These are phyloP conservation scores for Pilaira anomala DNA, from an alignment of 192 early-diverging fungal species.

Conservation along the genomic window DNA sequence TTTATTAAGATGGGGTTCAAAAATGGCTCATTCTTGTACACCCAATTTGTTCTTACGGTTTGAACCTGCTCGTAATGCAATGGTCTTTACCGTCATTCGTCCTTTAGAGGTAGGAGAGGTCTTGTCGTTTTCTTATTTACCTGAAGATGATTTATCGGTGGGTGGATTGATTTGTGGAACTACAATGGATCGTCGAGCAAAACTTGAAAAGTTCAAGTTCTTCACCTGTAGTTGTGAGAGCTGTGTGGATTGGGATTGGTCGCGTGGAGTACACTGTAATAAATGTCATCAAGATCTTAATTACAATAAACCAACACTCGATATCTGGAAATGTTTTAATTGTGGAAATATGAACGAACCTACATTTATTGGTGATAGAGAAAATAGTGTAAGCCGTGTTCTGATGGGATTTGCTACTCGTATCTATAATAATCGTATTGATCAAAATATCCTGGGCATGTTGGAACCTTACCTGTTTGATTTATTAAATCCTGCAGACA, in stretches of 20 bases:
- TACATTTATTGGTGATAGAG: conserved; percentile 26
- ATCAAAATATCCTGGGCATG: conserved; percentile 27
- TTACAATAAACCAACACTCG: no score
- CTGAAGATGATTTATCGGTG: conserved; percentile 31
- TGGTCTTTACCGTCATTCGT: conserved; percentile 26
- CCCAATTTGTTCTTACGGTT: conserved; percentile 35
- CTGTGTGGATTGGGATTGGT: conserved; percentile 27
- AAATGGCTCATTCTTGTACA: conserved; percentile 38
- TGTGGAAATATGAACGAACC: neutral
- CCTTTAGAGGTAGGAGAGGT: conserved; percentile 21
- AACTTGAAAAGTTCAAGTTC: conserved; percentile 34
- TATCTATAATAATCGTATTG: conserved; percentile 4
- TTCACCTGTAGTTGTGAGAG: conserved; percentile 33
- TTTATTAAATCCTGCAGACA: conserved; percentile 18
- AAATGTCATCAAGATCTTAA: conserved; percentile 10
- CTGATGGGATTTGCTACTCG: conserved; percentile 25
- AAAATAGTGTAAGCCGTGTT: conserved; percentile 22
- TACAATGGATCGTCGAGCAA: conserved; percentile 16
- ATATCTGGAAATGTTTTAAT: conserved; percentile 9
- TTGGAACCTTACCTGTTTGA: conserved; percentile 30
- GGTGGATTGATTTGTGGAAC: conserved; percentile 39
- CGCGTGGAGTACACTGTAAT: conserved; percentile 17
- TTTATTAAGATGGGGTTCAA: conserved; percentile 34
- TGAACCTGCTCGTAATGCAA: conserved; percentile 19
- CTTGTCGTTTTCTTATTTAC: conserved; percentile 33